Evolutionary conservation across 176 grass and related monocot genomes (phyloP).

Genomic region (Echinochloa phyllopogon): DNA sequence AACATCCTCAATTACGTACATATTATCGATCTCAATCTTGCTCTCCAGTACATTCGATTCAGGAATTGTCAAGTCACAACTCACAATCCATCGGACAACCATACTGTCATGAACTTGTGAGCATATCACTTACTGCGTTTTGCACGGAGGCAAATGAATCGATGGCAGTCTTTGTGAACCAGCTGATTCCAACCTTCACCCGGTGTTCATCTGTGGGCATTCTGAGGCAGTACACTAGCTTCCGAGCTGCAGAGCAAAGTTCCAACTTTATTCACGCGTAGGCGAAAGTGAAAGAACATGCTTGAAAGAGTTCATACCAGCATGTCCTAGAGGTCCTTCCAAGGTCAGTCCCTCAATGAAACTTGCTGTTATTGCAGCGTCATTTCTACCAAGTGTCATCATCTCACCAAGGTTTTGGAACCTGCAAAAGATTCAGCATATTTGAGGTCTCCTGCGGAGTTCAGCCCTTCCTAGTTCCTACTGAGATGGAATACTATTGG

Average conservation of each 20-base stretch:
- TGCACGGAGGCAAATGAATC: constrained; percentile 79
- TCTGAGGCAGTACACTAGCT: constrained; percentile 86
- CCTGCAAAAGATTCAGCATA: constrained; percentile 45
- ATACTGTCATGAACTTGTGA: constrained; percentile 51
- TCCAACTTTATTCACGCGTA: not conserved
- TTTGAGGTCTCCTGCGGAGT: constrained; percentile 4
- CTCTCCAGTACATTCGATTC: not conserved
- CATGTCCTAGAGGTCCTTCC: constrained; percentile 89
- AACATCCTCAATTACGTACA: not conserved
- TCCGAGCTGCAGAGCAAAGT: constrained; percentile 66
- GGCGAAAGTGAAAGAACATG: not conserved
- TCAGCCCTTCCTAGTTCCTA: constrained; percentile 4
- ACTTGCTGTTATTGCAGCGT: constrained; percentile 77
- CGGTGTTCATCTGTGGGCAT: constrained; percentile 94
- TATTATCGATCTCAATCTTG: not conserved
- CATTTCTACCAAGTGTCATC: constrained; percentile 92
- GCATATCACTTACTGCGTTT: constrained; percentile 62
- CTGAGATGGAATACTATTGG: not conserved
- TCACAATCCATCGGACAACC: not conserved
- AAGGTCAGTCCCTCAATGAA: constrained; percentile 93
- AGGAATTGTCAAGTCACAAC: not conserved
- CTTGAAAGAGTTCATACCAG: constrained; percentile 50
- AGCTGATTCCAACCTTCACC: constrained; percentile 90
- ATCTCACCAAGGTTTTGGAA: constrained; percentile 99
- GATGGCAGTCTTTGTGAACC: constrained; percentile 76